Evolutionary conservation across 805 yeast genomes (phyloP), one percentile per base, ranked within the genome.

Genomic region (Sungouiella blattae): DNA sequence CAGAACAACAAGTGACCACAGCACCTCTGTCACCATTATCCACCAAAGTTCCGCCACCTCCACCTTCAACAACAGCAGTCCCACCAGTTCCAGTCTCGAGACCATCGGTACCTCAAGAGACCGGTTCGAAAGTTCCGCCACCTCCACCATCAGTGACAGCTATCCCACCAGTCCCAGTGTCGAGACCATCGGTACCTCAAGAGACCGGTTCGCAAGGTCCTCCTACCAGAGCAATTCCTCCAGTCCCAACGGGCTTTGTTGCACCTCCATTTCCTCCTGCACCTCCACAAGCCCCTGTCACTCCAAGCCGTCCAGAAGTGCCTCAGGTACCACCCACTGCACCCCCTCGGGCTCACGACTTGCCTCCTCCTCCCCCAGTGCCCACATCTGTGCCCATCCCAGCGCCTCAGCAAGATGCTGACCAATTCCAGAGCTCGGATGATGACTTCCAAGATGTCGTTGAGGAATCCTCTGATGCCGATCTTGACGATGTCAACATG

Each of bases 211-310:
- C n/a, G n/a, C n/a, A n/a, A n/a, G n/a, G n/a, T n/a, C n/a, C n/a
- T n/a, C n/a, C n/a, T n/a, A n/a, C n/a, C n/a, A n/a, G n/a, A n/a
- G n/a, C n/a, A n/a, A n/a, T 35, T 11, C 51, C 55, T 21, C 43
- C 44, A 16, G 36, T 49, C 31, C 49, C 45, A 16, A 46, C 34
- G 21, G 20, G 36, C 33, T 27, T 46, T 44, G 36, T 47, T 2
- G 39, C 49, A n/a, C 46, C 42, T 18, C 43, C 52, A 33, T 36
- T 48, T 22, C 43, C 52, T 26, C 34, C 47, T 25, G 50, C 57
- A n/a, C n/a, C n/a, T n/a, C n/a, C n/a, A n/a, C n/a, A n/a, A n/a
- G 50, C 54, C 6, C 50, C 57, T 21, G 28, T 31, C 4, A 30
- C 44, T 15, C 27, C 36, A 1, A 31, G 37, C 11, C 41, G 41